Conservation (phyloP, 2,329 filamentous ascomycete genomes). For the Penicillium sp. region DNA sequence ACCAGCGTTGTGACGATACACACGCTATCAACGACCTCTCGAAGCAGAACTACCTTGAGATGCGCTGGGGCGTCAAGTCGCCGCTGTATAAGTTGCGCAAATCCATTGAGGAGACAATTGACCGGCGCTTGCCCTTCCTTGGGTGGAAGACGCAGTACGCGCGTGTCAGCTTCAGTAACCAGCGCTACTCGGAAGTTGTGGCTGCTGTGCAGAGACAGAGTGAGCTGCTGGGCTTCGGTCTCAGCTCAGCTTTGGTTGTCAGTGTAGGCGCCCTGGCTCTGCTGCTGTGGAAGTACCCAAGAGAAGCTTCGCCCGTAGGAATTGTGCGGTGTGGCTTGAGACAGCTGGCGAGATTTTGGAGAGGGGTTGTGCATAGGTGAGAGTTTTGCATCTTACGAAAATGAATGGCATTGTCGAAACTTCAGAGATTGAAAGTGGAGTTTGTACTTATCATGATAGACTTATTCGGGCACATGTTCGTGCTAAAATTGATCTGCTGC, state of each 20-base stretch:
- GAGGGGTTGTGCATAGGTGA: background rate
- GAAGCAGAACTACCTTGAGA: conserved; percentile 87
- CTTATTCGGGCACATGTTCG: background rate
- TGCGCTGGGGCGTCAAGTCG: conserved; percentile 81
- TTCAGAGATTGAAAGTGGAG: background rate
- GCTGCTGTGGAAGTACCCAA: conserved; percentile 32
- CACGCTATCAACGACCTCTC: conserved; percentile 92
- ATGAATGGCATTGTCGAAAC: background rate
- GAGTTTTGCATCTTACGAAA: background rate
- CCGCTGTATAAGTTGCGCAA: conserved; percentile 79
- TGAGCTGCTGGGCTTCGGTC: conserved; percentile 51
- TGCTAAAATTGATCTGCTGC: background rate
- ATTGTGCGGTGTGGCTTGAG: conserved; percentile 15
- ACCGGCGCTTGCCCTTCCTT: conserved; percentile 69
- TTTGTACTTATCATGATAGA: background rate
- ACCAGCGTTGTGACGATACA: conserved; percentile 72
- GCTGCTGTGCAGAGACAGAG: conserved; percentile 69
- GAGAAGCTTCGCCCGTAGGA: conserved; percentile 18
- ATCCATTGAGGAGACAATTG: conserved; percentile 79
- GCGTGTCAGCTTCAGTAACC: conserved; percentile 89
- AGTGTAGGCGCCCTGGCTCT: conserved; percentile 30
- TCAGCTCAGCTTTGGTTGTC: conserved; percentile 30
- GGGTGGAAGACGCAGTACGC: conserved; percentile 94
- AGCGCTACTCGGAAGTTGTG: conserved; percentile 83
- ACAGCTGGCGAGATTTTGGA: conserved; percentile 16